Evolutionary conservation across 1,139 yeast species (phyloP).

Genomic region (Candida sp.): DNA sequence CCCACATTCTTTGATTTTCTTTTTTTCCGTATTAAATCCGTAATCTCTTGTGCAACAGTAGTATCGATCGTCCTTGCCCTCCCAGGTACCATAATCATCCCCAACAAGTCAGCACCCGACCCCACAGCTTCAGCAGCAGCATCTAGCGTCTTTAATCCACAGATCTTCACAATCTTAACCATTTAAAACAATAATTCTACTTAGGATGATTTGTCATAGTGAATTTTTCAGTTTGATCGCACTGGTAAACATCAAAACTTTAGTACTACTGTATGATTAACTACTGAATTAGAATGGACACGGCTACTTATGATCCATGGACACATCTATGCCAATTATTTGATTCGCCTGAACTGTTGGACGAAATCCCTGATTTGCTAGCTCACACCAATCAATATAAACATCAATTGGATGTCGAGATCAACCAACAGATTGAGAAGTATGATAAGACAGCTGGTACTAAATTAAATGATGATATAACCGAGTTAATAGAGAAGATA

Average conservation of each 20-base stretch:
- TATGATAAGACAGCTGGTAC: constrained; percentile 18
- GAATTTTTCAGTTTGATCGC: constrained; percentile 1
- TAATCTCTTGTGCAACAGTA: constrained; percentile 52
- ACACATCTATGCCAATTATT: constrained; percentile 35
- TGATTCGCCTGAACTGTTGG: constrained; percentile 38
- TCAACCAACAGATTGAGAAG: constrained; percentile 26
- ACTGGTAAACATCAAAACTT: neutral
- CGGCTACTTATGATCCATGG: constrained; percentile 14
- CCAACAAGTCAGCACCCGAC: constrained; percentile 72
- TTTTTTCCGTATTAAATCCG: constrained; percentile 25
- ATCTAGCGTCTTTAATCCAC: constrained; percentile 70
- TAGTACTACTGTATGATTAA: neutral
- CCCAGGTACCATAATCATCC: constrained; percentile 84
- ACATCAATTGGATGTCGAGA: constrained; percentile 37
- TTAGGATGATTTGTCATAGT: neutral
- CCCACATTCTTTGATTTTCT: constrained; percentile 15
- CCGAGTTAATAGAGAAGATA: constrained; percentile 40
- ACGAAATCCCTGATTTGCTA: constrained; percentile 46
- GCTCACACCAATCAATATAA: constrained; percentile 41
- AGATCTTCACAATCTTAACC: constrained; percentile 57
- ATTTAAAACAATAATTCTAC: constrained; percentile 2
- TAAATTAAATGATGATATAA: constrained; percentile 39
- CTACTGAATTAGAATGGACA: constrained; percentile 9
- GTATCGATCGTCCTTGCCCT: constrained; percentile 67
- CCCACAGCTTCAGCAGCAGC: constrained; percentile 71